Evolutionary conservation across 257 asterid species (phyloP), one percentile per base, ranked within the genome.

Genomic region (Ophiorrhiza pumila): DNA sequence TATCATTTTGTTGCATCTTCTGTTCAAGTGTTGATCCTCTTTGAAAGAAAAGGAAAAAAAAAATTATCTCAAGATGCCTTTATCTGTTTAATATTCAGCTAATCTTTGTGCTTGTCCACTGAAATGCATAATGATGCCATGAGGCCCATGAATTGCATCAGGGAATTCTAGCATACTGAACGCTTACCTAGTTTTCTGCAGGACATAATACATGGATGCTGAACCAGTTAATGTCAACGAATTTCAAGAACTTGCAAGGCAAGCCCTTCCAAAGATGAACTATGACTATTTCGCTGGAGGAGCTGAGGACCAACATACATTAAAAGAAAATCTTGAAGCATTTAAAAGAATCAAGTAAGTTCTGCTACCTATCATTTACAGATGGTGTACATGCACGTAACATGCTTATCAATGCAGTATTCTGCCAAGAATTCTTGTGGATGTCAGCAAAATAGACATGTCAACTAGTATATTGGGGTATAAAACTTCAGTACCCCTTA

Each of bases 291-390:
- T 73, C 32, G 76, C 85, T 39, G 91, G 88, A 29, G 96, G 90
- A 73, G 88, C 96, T 42, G 96, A 89, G 82, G 93, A 87, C 34
- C 83, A 87, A 70, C 80, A 81, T 49, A 89, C 96, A 27, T 84
- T 85, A 0, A 66, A 80, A 76, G 86, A 87, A 70, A 89, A 89
- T 25, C 71, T 74, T 22, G 79, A 83, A 79, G 88, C 92, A 29
- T 89, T 85, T 85, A 73, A 47, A 18, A 78, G 86, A 65, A 89
- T 87, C 45, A 72, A 31, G 92, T 79, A 81, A 84, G 81, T 69
- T 25, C 7, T 68, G 35, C 37, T 60, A 4, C 59, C 56, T 32
- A 64, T 39, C 23, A 0, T 10, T 37, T 18, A 63, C 12, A 10
- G 64, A 39, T 47, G 29, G 23, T 29, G 25, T n/a, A 47, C 31